phyloP scores from a whole-genome alignment of 1,284 basidiomycete species.

The Phlebopus sp. region DNA sequence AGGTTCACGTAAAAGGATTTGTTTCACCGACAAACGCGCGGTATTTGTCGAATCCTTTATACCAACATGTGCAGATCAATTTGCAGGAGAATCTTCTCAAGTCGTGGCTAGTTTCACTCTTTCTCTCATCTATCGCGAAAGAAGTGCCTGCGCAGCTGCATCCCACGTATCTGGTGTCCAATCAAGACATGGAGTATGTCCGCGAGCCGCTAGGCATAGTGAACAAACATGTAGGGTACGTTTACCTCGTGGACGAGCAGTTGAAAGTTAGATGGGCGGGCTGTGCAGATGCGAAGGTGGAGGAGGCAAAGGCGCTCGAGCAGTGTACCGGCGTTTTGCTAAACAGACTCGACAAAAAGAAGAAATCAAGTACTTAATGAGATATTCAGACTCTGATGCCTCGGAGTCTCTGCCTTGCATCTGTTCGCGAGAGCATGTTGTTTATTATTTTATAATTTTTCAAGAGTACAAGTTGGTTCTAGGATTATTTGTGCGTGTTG shows the following conservation, averaged over 20 bases:
- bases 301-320: conserved; percentile 71
- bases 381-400: background rate
- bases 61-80: conserved; percentile 87
- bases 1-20: conserved; percentile 85
- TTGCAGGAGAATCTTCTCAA: conserved; percentile 91
- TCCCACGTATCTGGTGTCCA: conserved; percentile 77
- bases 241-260: conserved; percentile 87
- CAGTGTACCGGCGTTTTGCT: conserved; percentile 76
- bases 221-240: conserved; percentile 92
- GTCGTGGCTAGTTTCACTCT: conserved; percentile 83
- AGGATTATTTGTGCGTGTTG: conserved; percentile 35
- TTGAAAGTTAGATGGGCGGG: conserved; percentile 91
- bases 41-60: conserved; percentile 62
- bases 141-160: conserved; percentile 67
- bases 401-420: background rate
- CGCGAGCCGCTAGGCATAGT: conserved; percentile 82
- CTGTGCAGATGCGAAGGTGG: conserved; percentile 76
- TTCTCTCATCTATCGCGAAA: conserved; percentile 70
- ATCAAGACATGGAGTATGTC: conserved; percentile 77
- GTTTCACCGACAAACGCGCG: conserved; percentile 60
- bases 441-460: too few relatives aligned
- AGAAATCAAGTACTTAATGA: background rate
- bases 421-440: background rate
- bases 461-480: background rate
- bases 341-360: conserved; percentile 45